Evolutionary conservation across 306 rosid genomes (phyloP), one percentile per base, ranked within the genome.

Genomic region (Dalbergia cultrata): DNA sequence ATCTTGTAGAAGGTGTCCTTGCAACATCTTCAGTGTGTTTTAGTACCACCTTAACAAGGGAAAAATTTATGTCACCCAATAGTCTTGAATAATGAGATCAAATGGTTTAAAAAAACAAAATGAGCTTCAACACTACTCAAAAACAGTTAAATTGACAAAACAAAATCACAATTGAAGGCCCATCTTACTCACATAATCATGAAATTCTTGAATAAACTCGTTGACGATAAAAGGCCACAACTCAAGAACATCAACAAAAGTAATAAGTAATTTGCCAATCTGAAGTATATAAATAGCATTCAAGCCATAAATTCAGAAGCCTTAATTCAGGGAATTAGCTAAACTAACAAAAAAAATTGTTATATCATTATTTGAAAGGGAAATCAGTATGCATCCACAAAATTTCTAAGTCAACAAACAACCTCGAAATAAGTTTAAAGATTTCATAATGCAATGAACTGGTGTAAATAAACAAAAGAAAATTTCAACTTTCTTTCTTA

Each of bases 11-110:
- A 58, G 97, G 99, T 67, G 97, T 93, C 85, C 99, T 89, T 59
- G 99, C 94, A 83, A 95, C 99, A 89, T 93, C 98, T 88, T 91
- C 98, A 58, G 93, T 93, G 83, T 93, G 98, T 85, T 93, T 95
- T 81, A 91, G 65, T n/a, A n/a, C n/a, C n/a, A n/a, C n/a, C n/a
- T n/a, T n/a, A n/a, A n/a, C n/a, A n/a, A n/a, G n/a, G n/a, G 95
- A 81, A 86, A 95, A 87, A 84, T 95, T 97, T 86, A 95, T 91
- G 91, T 95, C 99, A 19, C 95, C 95, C 76, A 91, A 81, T 85
- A 95, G 84, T 90, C 99, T 93, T 63, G 99, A 95, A 83, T 95
- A 98, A 98, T 95, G 89, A 75, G 67, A 85, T 79, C 80, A 81
- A 68, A 78, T 70, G 9, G 53, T n/a, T n/a, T n/a, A n/a, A n/a